Evolutionary conservation across 2,329 filamentous ascomycete species (phyloP), one percentile per base, ranked within the genome.

Genomic region (Fusarium pininemorale): DNA sequence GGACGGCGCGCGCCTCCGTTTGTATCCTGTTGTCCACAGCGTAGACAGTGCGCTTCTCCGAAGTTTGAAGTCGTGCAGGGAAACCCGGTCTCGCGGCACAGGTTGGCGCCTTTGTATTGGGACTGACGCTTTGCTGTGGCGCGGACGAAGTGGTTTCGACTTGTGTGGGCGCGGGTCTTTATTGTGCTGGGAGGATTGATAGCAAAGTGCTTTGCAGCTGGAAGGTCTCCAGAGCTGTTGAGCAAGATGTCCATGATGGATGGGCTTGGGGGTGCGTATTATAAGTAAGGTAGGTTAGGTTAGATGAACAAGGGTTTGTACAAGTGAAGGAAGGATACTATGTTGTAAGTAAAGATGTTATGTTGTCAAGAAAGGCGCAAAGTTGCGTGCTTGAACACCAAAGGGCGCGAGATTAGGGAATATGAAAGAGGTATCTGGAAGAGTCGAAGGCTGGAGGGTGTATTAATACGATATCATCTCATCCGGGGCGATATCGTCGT

Each of bases 111-210:
- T 41, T 65, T 72, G 55, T 51, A 53, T n/a, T 76, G 73, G 22
- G 75, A 77, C 48, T 80, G 75, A 22, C 78, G 79, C 66, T 81
- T 81, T 24, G 80, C 80, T 44, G 77, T 76, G 51, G 77, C 79
- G 61, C 81, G 81, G 63, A 82, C 69, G 37, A 80, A 72, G 62
- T 81, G 77, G 58, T 79, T 80, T 58, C 72, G 76, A 10, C 77
- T 75, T 28, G 70, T 77, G 22, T 75, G 72, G 16, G 62, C 54
- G n/a, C 69, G 58, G 15, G 68, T 61, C 37, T 63, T 77, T n/a
- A 59, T n/a, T 20, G 44, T 28, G 20, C 60, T 73, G 37, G 63
- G 45, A 28, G 41, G 45, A 44, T 42, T 55, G 7, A 63, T 28
- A 15, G 67, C 74, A 18, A 78, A 70, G 53, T 78, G 76, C 51